phyloP scores from a whole-genome alignment of 78 protist genomes.

The Goniomonas avonlea region DNA sequence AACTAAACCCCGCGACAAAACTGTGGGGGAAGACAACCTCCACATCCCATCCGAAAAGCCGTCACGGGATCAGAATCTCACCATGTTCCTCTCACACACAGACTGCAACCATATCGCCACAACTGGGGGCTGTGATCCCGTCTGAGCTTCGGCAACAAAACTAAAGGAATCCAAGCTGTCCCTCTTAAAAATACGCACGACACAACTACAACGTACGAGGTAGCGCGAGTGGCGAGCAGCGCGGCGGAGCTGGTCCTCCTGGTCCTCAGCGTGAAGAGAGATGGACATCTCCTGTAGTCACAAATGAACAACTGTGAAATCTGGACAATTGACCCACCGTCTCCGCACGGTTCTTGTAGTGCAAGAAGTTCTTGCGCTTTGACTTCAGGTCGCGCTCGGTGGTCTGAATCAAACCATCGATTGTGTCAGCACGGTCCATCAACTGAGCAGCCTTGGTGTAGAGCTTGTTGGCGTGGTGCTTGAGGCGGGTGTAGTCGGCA shows the following conservation, averaged over 20 bases:
- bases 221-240: too few species aligned
- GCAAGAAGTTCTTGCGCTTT: constrained; percentile 11
- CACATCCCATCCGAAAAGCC: too few species aligned
- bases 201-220: not conserved
- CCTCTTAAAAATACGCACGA: not conserved
- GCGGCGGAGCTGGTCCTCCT: not conserved
- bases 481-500: not conserved
- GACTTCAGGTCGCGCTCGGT: constrained; percentile 7
- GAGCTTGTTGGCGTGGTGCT: constrained; percentile 1
- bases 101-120: too few species aligned
- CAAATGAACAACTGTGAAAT: not conserved
- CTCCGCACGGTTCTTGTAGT: constrained; percentile 33
- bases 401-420: constrained; percentile 14
- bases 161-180: not conserved
- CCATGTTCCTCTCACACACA: too few species aligned
- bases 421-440: constrained; percentile 5
- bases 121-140: too few species aligned
- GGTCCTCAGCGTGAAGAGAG: not conserved
- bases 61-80: too few species aligned
- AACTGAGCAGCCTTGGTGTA: constrained; percentile 7
- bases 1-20: too few species aligned
- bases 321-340: too few species aligned
- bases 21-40: too few species aligned
- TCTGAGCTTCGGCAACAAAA: not conserved
- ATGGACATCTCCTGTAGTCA: not conserved